Conservation (phyloP, 2,329 filamentous ascomycete genomes). For the Lachnellula willkommii region DNA sequence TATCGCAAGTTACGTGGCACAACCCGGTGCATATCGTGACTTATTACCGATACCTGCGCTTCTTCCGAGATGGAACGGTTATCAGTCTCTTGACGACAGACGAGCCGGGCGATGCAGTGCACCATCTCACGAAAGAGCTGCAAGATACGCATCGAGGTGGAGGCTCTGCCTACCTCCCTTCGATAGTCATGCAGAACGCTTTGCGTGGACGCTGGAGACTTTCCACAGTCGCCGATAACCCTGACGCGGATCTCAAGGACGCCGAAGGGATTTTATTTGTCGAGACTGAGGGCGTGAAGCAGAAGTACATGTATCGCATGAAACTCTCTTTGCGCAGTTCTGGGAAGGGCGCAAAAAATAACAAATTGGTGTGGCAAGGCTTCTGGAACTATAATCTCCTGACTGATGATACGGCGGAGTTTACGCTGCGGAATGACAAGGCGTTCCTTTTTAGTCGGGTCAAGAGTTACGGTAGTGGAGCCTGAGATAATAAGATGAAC, state of each 20-base stretch:
- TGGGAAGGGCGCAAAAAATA: conserved; percentile 64
- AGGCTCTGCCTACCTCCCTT: conserved; percentile 36
- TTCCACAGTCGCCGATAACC: conserved; percentile 29
- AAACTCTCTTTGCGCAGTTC: conserved; percentile 65
- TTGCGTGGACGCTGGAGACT: conserved; percentile 62
- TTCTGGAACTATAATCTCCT: conserved; percentile 88
- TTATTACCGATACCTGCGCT: conserved; percentile 94
- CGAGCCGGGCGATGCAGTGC: conserved; percentile 83
- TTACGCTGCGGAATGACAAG: conserved; percentile 59
- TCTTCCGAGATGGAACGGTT: conserved; percentile 83
- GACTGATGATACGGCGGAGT: conserved; percentile 87
- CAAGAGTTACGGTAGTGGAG: conserved; percentile 52
- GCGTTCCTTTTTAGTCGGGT: conserved; percentile 64
- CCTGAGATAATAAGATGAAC: not conserved
- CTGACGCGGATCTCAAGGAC: conserved; percentile 34
- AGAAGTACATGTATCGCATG: conserved; percentile 81
- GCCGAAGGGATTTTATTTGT: conserved; percentile 67
- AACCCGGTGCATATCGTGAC: conserved; percentile 91
- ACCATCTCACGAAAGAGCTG: conserved; percentile 69
- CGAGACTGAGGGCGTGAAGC: conserved; percentile 76
- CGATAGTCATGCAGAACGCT: conserved; percentile 62
- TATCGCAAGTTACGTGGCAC: conserved; percentile 67
- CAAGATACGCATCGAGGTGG: conserved; percentile 37
- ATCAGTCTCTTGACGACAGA: conserved; percentile 75
- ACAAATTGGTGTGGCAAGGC: conserved; percentile 80